Percentiles rank a stretch among this genome's conserved stretches.
These are phyloP conservation scores for Cladochytrium replicatum DNA, from an alignment of 192 early-diverging fungal species.

Conservation along the genomic window DNA sequence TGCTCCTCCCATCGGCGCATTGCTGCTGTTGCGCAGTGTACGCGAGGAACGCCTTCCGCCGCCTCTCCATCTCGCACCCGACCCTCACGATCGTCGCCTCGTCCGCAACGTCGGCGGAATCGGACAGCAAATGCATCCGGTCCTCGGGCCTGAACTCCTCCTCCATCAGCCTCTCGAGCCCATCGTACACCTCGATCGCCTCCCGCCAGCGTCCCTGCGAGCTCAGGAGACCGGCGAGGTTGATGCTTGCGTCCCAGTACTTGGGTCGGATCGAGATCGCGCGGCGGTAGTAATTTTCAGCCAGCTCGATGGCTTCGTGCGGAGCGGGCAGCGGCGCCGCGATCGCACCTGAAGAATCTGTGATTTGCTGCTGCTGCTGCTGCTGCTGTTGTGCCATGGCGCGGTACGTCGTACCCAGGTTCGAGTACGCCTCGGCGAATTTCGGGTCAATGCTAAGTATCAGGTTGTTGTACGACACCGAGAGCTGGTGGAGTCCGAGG, in stretches of 20 bases:
- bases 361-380: not conserved
- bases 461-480: conserved; percentile 68
- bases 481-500: conserved; percentile 56
- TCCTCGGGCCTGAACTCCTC: conserved; percentile 14
- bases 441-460: conserved; percentile 73
- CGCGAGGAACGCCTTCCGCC: conserved; percentile 2
- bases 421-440: conserved; percentile 86
- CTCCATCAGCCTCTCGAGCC: conserved; percentile 49
- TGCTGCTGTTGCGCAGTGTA: conserved; percentile 1
- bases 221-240: conserved; percentile 74
- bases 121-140: conserved; percentile 11
- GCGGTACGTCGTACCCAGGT: conserved; percentile 81
- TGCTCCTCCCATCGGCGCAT: not conserved
- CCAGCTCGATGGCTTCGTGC: conserved; percentile 29
- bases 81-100: conserved; percentile 10
- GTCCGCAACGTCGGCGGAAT: not conserved
- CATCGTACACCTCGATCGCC: conserved; percentile 73
- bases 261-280: conserved; percentile 76
- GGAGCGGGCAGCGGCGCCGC: not conserved
- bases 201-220: conserved; percentile 53
- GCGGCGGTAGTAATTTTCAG: conserved; percentile 75
- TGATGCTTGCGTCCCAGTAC: conserved; percentile 89
- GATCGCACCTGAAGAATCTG: not conserved
- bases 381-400: conserved; percentile 29
- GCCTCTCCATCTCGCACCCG: conserved; percentile 11